Evolutionary conservation across 1,284 basidiomycete species (phyloP), one percentile per base, ranked within the genome.

Genomic region (Naganishia liquefaciens): DNA sequence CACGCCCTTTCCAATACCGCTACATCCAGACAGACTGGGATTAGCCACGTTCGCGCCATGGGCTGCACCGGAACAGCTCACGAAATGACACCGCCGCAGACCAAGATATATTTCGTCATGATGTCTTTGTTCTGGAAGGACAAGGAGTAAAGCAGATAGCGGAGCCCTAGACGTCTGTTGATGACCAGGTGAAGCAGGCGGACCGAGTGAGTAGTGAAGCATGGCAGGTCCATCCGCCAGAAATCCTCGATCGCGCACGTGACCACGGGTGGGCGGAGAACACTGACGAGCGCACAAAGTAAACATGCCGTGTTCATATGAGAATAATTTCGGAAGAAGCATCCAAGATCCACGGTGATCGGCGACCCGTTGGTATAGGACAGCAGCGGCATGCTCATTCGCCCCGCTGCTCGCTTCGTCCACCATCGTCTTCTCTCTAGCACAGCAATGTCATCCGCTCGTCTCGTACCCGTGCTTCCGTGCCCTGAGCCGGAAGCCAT

Each of bases 1-100:
- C 68, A 94, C 90, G 74, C 91, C 92, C 84, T 94, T 94, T 68
- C 91, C 91, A 73, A 94, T 94, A 62, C 91, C 91, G 77, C 91
- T 93, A 61, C 10, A 19, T 19, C 13, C 37, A 3, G 11, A 53
- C 39, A 3, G n/a, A 15, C 25, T 23, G 17, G 19, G 9, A 47
- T n/a, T 15, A 52, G 27, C 37, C 40, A 30, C 19, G 19, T 46
- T 11, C 44, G 25, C 2, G 15, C n/a, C 27, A 13, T n/a, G 37
- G 4, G 10, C 5, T 27, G 42, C 43, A 21, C 30, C 15, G 40
- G 47, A 25, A 33, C 30, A 9, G 72, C 77, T 70, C 63, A 79
- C 76, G 78, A 80, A 74, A 95, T 89, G 65, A 95, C 91, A 79
- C 91, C 91, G 69, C 91, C 91, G 64, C 89, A 90, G 21, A 95